Evolutionary conservation across 2,329 filamentous ascomycete species (phyloP).

Genomic region (Biscogniauxia sp.): DNA sequence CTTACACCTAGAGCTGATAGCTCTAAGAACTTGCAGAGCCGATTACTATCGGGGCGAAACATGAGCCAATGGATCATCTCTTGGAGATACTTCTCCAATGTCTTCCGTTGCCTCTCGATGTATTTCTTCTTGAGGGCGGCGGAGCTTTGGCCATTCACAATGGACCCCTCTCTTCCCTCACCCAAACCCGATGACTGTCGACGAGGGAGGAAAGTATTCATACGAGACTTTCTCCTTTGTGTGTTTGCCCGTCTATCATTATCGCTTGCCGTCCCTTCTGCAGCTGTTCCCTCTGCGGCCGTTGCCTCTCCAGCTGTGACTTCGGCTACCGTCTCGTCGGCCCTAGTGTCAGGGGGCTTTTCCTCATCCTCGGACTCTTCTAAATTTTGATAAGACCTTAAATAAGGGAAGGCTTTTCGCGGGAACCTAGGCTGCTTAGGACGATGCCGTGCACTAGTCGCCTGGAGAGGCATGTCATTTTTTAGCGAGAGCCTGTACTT

Average conservation of each 20-base stretch:
- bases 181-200: constrained; percentile 51
- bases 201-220: constrained; percentile 51
- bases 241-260: constrained; percentile 51
- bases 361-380: constrained; percentile 78
- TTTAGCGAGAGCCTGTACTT: constrained; percentile 88
- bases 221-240: constrained; percentile 50
- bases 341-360: constrained; percentile 38
- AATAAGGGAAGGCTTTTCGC: constrained; percentile 82
- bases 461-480: constrained; percentile 77
- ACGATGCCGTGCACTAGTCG: constrained; percentile 62
- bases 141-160: constrained; percentile 45
- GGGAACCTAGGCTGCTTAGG: constrained; percentile 90
- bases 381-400: constrained; percentile 75
- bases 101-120: constrained; percentile 77
- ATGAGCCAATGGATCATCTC: constrained; percentile 96
- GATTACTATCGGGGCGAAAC: constrained; percentile 92
- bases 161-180: constrained; percentile 45
- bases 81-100: constrained; percentile 85
- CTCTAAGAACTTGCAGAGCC: constrained; percentile 93
- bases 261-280: constrained; percentile 68
- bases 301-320: constrained; percentile 45
- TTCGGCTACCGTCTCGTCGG: constrained; percentile 35
- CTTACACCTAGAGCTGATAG: constrained; percentile 91
- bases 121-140: constrained; percentile 60
- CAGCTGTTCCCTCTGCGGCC: constrained; percentile 45